These are phyloP conservation scores for Camptophora hylomeconis DNA, from an alignment of 2,329 filamentous ascomycete species.

Conservation along the genomic window DNA sequence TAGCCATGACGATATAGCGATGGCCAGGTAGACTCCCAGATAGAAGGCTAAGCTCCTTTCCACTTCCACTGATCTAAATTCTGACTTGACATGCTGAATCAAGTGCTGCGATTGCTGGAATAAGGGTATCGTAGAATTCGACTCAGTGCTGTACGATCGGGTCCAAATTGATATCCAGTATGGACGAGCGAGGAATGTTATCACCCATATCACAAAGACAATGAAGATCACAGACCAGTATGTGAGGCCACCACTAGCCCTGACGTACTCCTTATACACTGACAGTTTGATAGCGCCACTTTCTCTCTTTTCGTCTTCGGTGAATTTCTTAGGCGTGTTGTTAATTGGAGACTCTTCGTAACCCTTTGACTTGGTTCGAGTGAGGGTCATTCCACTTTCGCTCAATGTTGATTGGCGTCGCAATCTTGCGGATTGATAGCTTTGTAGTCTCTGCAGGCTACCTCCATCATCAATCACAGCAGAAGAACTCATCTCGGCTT, in stretches of 20 bases:
- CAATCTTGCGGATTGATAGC: conserved; percentile 15
- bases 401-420: conserved; percentile 9
- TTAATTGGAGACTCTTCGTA: conserved; percentile 28
- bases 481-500: conserved; percentile 22
- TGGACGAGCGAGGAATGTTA: conserved; percentile 19
- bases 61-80: conserved; percentile 6
- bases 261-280: conserved; percentile 57
- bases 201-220: conserved; percentile 13
- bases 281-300: conserved; percentile 53
- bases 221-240: conserved; percentile 15
- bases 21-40: conserved; percentile 51
- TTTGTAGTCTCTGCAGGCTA: conserved; percentile 34
- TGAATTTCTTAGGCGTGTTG: conserved; percentile 50
- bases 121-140: conserved; percentile 5
- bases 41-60: conserved; percentile 44
- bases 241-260: conserved; percentile 47
- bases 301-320: conserved; percentile 62
- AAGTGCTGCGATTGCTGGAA: conserved; percentile 11
- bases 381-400: conserved; percentile 7
- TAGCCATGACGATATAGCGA: conserved; percentile 41
- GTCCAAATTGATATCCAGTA: conserved; percentile 38
- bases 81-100: conserved; percentile 10
- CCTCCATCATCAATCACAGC: conserved; percentile 25
- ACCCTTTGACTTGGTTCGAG: conserved; percentile 9
- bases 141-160: conserved; percentile 20